These are phyloP conservation scores for Arabis alpina DNA, from an alignment of 345 rosid species.

Conservation along the genomic window DNA sequence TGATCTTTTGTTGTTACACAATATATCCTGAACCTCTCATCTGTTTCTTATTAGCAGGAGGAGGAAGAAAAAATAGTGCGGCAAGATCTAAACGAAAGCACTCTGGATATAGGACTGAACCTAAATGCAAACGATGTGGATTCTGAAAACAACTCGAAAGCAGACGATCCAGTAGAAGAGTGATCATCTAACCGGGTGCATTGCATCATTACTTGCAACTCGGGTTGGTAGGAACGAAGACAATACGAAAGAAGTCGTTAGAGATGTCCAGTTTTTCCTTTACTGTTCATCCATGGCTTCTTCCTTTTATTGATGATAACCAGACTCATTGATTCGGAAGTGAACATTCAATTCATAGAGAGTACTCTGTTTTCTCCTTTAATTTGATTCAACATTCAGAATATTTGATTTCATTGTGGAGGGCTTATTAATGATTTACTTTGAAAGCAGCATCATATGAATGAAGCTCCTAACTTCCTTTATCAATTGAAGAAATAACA, in stretches of 20 bases:
- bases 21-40: conserved; percentile 23
- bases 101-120: conserved; percentile 74
- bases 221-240: conserved; percentile 16
- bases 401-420: conserved; percentile 8
- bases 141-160: conserved; percentile 42
- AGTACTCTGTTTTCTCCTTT: conserved; percentile 2
- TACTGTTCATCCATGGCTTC: background rate
- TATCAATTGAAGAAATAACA: conserved; percentile 25
- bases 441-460: background rate
- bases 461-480: conserved; percentile 12
- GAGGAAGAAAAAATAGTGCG: conserved; percentile 53
- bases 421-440: background rate
- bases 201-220: conserved; percentile 12
- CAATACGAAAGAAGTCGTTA: conserved; percentile 24
- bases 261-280: background rate
- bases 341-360: conserved; percentile 19
- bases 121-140: conserved; percentile 55
- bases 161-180: conserved; percentile 36
- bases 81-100: conserved; percentile 95
- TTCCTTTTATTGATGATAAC: conserved; percentile 12
- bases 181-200: conserved; percentile 2
- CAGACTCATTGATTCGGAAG: conserved; percentile 28
- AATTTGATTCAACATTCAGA: conserved; percentile 4
- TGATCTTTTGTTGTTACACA: background rate
- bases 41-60: conserved; percentile 50